Evolutionary conservation across 139 green algal species (phyloP), one percentile per base, ranked within the genome.

Genomic region (Helicosporidium sp.): DNA sequence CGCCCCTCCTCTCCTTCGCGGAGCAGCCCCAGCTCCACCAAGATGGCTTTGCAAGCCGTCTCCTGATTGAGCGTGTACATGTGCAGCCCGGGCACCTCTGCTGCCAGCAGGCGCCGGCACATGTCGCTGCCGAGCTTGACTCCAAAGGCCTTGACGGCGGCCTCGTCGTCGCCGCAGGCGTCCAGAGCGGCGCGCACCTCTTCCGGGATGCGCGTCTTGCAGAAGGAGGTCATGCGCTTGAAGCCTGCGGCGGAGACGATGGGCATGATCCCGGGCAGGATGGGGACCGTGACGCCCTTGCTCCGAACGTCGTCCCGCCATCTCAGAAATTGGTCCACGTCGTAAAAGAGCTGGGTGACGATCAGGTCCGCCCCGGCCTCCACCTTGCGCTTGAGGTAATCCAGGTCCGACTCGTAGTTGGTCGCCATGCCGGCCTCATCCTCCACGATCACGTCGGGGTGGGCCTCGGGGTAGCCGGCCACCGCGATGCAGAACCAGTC

Each of bases 11-110:
- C 44, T 22, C 34, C 35, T 22, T 29, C 47, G 46, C 52, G 42
- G 22, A 92, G 58, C 0, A 92, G 48, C 12, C 73, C 75, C 40
- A 91, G 48, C 19, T 62, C 53, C 51, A 82, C 68, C 34, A 94
- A 70, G 62, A 94, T 94, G 54, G 49, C 63, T 13, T 93, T 36
- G 25, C 69, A 69, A 2, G 49, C 63, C 19, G 60, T 62, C 56
- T 95, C 82, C 52, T 86, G 60, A 69, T 96, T 96, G 27, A 96
- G 75, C 0, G 79, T 88, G 75, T 96, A 96, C 77, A 96, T 80
- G 72, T 96, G 87, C 28, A 96, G 29, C 17, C 83, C 85, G n/a
- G 67, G 62, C 15, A 58, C 57, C 27, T 65, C 68, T 7, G 48
- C 55, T 22, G 74, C 85, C 43, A 96, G 58, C 51, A 96, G 66